Evolutionary conservation across 2,329 filamentous ascomycete genomes (phyloP).

Genomic region (Monilinia vaccinii-corymbosi): DNA sequence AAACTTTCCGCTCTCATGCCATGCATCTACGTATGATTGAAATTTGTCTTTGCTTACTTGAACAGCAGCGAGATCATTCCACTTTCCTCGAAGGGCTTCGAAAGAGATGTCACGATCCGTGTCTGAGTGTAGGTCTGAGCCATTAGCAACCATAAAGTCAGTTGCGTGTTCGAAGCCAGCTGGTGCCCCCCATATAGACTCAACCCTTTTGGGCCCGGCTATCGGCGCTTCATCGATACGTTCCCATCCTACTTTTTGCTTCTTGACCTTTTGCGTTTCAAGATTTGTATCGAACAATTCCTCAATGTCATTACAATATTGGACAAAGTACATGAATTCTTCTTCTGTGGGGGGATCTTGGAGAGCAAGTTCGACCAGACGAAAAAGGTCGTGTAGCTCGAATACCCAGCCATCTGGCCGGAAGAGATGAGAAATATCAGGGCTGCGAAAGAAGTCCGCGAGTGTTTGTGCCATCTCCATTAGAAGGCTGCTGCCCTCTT

Average conservation of each 20-base stretch:
- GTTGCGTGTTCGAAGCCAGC: not conserved
- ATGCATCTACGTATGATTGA: not conserved
- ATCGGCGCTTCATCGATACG: not conserved
- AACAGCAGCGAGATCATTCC: not conserved
- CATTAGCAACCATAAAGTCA: not conserved
- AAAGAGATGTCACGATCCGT: not conserved
- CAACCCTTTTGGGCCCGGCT: not conserved
- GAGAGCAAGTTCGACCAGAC: not conserved
- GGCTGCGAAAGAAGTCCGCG: not conserved
- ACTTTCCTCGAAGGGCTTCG: not conserved
- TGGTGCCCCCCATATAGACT: not conserved
- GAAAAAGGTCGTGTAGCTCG: not conserved
- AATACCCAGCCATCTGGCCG: not conserved
- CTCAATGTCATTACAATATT: not conserved
- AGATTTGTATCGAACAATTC: not conserved
- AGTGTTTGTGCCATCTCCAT: not conserved
- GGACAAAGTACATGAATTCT: not conserved
- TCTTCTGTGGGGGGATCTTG: not conserved
- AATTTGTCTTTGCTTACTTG: not conserved
- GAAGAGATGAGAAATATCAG: not conserved
- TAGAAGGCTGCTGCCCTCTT: not conserved
- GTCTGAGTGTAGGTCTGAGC: not conserved
- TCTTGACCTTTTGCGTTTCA: not conserved
- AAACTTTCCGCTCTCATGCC: not conserved
- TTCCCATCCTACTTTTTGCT: not conserved